Base-by-base conservation (phyloP, 768 basidiomycete species). In the Glaciozyma martinii region DNA sequence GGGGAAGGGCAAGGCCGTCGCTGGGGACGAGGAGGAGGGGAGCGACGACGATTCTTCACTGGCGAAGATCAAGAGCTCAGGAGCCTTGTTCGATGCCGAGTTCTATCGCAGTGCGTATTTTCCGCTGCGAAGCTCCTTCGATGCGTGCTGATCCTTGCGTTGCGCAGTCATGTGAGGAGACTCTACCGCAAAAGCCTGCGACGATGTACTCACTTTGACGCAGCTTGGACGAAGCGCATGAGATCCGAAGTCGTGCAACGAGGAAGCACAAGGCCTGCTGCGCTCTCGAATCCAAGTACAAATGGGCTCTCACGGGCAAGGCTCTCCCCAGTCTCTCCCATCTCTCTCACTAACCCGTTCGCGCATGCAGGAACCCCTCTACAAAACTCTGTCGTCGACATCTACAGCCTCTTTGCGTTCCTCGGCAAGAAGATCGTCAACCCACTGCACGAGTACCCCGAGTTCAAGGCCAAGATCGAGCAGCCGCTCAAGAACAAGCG, bases 341-440 rank as follows among this genome's bases (percentile, higher is more conserved):
- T 1, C n/a, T n/a, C 49, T 19, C 21, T 21, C 4, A 19, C 27
- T 21, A 30, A 58, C 57, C 43, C 50, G 46, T 1, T 46, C 62
- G 15, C 55, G 32, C 30, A 53, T 61, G 9, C 60, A 30, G 42
- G 70, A 65, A 2, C 37, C 15, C 37, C 37, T 40, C 40, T 74
- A 25, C 87, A 98, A 80, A 98, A 99, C 78, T 86, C 80, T 56
- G 87, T 97, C 23, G 85, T 87, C 55, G 95, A 99, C 71, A 78
- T 99, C 9, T 95, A 84, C 74, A 88, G 91, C 5, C 80, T 98
- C 42, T 81, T 98, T 72, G 86, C 89, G 65, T 99, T 98, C 77
- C 78, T 98, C 32, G 85, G 86, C 6, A 33, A 49, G 27, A 33
- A 49, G 27, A 46, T 71, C 25, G 66, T 90, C 70, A 84, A 83